Conservation (phyloP, 495 filamentous ascomycete species). For the Echria macrotheca region DNA sequence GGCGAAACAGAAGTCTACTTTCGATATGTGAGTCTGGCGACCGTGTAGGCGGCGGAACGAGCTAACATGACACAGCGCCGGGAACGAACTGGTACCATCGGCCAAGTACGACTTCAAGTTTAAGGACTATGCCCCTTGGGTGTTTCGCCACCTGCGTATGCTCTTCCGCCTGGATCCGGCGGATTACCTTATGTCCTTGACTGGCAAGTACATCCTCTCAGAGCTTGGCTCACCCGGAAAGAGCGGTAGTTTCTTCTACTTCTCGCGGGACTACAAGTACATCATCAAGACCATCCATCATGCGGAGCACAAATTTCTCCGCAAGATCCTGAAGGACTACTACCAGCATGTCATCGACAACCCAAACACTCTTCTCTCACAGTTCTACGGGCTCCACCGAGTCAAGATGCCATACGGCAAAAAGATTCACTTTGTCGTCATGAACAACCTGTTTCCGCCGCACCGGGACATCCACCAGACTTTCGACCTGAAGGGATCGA, state of each 20-base stretch:
- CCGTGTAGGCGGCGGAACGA: background rate
- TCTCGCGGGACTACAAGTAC: conserved; percentile 99
- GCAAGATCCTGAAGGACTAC: conserved; percentile 88
- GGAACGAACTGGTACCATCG: conserved; percentile 93
- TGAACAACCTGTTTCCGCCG: conserved; percentile 99
- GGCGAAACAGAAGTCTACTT: conserved; percentile 92
- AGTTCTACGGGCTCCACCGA: conserved; percentile 95
- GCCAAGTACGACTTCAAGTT: conserved; percentile 99
- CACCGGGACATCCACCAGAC: conserved; percentile 97
- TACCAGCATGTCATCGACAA: conserved; percentile 89
- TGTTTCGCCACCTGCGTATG: conserved; percentile 87
- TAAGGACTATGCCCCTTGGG: conserved; percentile 99
- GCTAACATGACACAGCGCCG: conserved; percentile 54
- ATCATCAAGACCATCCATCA: conserved; percentile 99
- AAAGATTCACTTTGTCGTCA: conserved; percentile 99
- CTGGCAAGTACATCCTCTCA: conserved; percentile 97
- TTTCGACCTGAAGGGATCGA: conserved; percentile 97
- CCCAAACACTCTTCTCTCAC: conserved; percentile 92
- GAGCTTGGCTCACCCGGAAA: conserved; percentile 96
- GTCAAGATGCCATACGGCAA: conserved; percentile 98
- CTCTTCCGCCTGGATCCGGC: conserved; percentile 91
- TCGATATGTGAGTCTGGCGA: conserved; percentile 65
- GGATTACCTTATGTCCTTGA: conserved; percentile 97
- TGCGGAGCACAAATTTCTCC: conserved; percentile 88
- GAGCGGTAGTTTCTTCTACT: conserved; percentile 99